Conservation (phyloP, 23 red algal species). For the Rhodosorus marinus region DNA sequence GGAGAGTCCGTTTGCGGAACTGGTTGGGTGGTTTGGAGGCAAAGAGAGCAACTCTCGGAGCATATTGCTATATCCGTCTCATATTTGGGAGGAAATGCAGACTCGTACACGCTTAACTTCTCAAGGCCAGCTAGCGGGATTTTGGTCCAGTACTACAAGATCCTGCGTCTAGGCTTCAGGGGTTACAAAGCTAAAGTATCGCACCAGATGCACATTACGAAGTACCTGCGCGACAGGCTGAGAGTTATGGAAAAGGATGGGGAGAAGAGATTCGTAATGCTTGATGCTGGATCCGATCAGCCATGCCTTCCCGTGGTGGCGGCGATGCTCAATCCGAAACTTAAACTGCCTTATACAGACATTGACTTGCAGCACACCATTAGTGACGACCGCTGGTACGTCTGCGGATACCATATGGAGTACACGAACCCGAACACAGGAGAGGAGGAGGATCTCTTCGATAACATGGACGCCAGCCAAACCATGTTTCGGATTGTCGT, state of each 20-base stretch:
- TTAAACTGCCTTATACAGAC: not conserved
- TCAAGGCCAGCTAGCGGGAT: constrained; percentile 10
- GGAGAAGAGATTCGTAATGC: not conserved
- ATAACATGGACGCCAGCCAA: not conserved
- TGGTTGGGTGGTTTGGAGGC: constrained; percentile 20
- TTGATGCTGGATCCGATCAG: not conserved
- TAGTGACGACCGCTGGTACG: not conserved
- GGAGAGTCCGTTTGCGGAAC: constrained; percentile 9
- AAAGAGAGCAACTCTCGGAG: constrained; percentile 9
- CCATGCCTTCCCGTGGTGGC: not conserved
- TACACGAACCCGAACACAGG: not conserved
- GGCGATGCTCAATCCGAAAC: not conserved
- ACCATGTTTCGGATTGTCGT: not conserved
- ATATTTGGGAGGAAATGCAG: constrained; percentile 5
- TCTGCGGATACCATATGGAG: not conserved
- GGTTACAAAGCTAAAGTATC: not conserved
- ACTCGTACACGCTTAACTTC: constrained; percentile 32
- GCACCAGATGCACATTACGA: not conserved
- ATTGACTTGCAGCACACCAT: constrained; percentile 1
- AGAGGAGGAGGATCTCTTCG: not conserved
- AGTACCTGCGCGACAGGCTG: not conserved
- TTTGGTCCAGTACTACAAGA: constrained; percentile 6
- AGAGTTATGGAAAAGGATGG: not conserved
- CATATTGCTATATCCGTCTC: constrained; percentile 4
- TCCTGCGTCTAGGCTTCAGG: constrained; percentile 1